Conservation (phyloP, 345 rosid genomes). For the Camelina sativa region DNA sequence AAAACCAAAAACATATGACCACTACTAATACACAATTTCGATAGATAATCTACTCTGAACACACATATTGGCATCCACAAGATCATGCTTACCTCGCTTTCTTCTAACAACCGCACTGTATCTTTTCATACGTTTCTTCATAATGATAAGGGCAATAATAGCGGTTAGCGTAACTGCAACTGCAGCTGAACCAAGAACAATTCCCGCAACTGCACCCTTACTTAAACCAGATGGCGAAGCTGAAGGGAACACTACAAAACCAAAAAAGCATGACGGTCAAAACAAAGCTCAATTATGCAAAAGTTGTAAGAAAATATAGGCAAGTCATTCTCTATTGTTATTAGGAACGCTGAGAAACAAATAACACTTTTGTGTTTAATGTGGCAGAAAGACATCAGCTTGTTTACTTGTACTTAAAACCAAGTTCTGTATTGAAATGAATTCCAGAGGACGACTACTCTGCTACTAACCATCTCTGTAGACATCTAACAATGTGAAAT, state of each 20-base stretch:
- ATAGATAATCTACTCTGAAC: slow-evolving; percentile 3
- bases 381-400: not conserved
- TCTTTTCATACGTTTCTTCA: slow-evolving; percentile 54
- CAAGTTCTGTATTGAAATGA: slow-evolving; percentile 12
- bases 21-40: slow-evolving; percentile 13
- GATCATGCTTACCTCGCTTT: slow-evolving; percentile 60
- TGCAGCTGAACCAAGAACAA: slow-evolving; percentile 72
- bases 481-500: slow-evolving; percentile 61
- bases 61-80: not conserved
- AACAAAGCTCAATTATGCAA: slow-evolving; percentile 9
- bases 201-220: slow-evolving; percentile 67
- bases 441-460: slow-evolving; percentile 25
- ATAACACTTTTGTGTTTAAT: not conserved
- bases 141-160: slow-evolving; percentile 63
- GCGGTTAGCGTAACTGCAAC: slow-evolving; percentile 73
- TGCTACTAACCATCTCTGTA: slow-evolving; percentile 69
- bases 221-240: slow-evolving; percentile 52
- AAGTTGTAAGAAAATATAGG: slow-evolving; percentile 5
- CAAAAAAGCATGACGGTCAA: slow-evolving; percentile 20
- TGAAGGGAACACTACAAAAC: slow-evolving; percentile 47
- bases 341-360: no score
- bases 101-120: slow-evolving; percentile 53
- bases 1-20: slow-evolving; percentile 13
- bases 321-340: not conserved
- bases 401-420: not conserved